Conservation (phyloP, 2,329 filamentous ascomycete species). For the Nemania sp. region DNA sequence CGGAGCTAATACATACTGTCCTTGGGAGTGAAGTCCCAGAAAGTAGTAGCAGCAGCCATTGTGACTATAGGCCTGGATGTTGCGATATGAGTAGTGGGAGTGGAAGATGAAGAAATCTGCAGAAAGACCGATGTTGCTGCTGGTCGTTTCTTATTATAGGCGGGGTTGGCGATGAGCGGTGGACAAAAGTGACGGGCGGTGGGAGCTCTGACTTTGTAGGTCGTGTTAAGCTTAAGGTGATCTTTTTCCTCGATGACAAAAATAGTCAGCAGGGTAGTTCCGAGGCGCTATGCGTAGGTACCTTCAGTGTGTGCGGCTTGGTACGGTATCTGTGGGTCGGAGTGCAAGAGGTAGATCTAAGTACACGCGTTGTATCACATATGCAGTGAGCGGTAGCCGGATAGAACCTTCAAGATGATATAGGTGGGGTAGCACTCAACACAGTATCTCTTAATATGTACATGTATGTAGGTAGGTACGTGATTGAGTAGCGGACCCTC, state of each 20-base stretch:
- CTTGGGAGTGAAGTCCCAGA: conserved; percentile 84
- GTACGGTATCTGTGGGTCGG: too few species aligned
- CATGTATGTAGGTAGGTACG: too few species aligned
- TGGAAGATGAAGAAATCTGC: conserved; percentile 23
- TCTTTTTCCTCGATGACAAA: conserved; percentile 28
- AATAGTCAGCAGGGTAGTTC: conserved; percentile 28
- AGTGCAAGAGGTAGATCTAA: too few species aligned
- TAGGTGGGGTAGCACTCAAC: too few species aligned
- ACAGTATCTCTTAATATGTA: too few species aligned
- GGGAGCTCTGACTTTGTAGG: conserved; percentile 23
- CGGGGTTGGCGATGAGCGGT: conserved; percentile 29
- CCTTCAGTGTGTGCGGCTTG: too few species aligned
- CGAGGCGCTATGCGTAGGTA: too few species aligned
- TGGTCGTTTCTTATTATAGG: conserved; percentile 24
- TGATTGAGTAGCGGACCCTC: too few species aligned
- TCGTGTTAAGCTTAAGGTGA: conserved; percentile 17
- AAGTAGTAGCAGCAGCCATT: conserved; percentile 70
- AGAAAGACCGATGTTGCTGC: conserved; percentile 8
- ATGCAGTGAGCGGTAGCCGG: too few species aligned
- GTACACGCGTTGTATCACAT: too few species aligned
- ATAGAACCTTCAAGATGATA: too few species aligned
- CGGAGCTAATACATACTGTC: conserved; percentile 63
- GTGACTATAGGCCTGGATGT: conserved; percentile 31
- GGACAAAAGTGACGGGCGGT: conserved; percentile 24
- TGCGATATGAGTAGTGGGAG: conserved; percentile 13